Evolutionary conservation across 2,329 filamentous ascomycete genomes (phyloP), one percentile per base, ranked within the genome.

Genomic region (Botrytis tulipae): DNA sequence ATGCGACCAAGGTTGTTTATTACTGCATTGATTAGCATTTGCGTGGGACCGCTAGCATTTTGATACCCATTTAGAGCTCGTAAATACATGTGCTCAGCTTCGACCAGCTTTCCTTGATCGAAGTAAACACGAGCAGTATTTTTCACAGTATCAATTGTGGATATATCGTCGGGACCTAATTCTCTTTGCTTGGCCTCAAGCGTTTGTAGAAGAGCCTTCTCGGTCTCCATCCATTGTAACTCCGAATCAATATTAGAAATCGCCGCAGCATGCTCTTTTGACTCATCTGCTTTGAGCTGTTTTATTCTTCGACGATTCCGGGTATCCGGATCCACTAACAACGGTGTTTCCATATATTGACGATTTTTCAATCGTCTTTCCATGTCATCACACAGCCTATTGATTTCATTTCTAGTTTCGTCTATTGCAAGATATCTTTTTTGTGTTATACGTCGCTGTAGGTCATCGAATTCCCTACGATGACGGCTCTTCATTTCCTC

Each of bases 51-150:
- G 29, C 48, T 57, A 12, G 63, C 73, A 51, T 73, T 75, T 71
- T 73, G 42, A 32, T 71, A 42, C 3, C 74, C 74, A 60, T 74
- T 10, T 22, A 75, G 48, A 40, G 74, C 74, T 54, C 73, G 73
- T 9, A 48, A 40, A 65, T 69, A 75, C 74, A 75, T 75, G 20
- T 32, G 32, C 51, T 75, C 73, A 9, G 81, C 79, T 46, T 76
- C 71, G 22, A 70, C 72, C 5, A 76, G 68, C 65, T 74, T 75
- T 25, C 73, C 74, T 54, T 77, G 76, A 22, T 71, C 48, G 9
- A 29, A 35, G 22, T 75, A 75, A 29, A 74, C 29, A 42, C 18
- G 32, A 6, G 69, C 73, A 37, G 74, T 63, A 40, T 74, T 74
- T 44, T 75, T 69, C 46, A 74, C 62, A n/a, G 69, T 74, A 57